Evolutionary conservation across 2,329 filamentous ascomycete genomes (phyloP).

Genomic region (Pseudopithomyces maydicus): DNA sequence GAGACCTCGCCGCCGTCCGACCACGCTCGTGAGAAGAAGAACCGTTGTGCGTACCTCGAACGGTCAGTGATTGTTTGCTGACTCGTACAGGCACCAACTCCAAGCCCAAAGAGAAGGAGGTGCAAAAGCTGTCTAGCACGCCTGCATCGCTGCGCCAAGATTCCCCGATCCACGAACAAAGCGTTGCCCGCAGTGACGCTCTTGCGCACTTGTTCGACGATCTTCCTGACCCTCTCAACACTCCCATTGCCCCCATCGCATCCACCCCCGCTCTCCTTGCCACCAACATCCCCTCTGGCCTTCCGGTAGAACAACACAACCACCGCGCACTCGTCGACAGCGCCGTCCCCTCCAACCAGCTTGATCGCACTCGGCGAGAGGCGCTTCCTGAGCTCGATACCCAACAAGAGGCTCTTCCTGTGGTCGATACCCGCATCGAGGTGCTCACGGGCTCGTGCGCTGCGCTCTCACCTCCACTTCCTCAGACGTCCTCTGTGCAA

Average conservation of each 20-base stretch:
- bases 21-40: background rate
- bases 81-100: background rate
- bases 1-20: background rate
- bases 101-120: background rate
- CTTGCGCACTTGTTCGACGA: constrained; percentile 5
- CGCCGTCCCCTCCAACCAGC: background rate
- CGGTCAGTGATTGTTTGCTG: background rate
- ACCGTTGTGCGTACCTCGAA: background rate
- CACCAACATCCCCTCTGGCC: background rate
- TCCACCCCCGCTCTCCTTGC: no score
- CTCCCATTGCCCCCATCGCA: background rate
- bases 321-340: background rate
- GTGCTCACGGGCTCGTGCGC: background rate
- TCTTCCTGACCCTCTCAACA: background rate
- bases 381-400: background rate
- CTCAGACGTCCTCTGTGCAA: constrained; percentile 23
- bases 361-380: background rate
- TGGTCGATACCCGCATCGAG: background rate
- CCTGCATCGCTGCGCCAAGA: constrained; percentile 1
- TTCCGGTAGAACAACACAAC: background rate
- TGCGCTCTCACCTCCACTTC: background rate
- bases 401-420: background rate
- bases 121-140: constrained; percentile 8
- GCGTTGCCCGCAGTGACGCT: background rate
- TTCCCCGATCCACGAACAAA: background rate